These are phyloP conservation scores for Pseudocercospora vitis DNA, from an alignment of 2,329 filamentous ascomycete species.

Conservation along the genomic window DNA sequence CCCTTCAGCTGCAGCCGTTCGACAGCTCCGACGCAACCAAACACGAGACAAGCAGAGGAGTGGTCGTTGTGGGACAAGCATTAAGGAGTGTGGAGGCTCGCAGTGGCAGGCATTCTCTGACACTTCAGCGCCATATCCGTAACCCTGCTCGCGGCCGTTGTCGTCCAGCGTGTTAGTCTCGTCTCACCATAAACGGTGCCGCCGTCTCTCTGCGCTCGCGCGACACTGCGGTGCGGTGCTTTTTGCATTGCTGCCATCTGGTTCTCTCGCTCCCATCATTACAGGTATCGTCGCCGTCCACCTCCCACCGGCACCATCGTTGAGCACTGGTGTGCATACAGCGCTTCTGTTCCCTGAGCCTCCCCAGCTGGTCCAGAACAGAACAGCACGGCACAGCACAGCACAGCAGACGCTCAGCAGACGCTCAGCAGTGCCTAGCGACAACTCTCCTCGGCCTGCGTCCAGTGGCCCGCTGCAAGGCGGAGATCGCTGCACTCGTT, in stretches of 20 bases:
- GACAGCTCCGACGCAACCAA: no score
- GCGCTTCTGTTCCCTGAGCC: neutral
- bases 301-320: neutral
- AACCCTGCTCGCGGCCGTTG: neutral
- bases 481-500: conserved; percentile 17
- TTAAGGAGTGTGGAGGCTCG: neutral
- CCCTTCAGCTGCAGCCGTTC: no score
- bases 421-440: no score
- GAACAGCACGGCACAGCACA: no score
- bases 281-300: neutral
- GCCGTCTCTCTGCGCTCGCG: conserved; percentile 5
- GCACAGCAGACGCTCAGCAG: conserved; percentile 2
- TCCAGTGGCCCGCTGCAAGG: conserved; percentile 16
- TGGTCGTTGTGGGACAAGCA: neutral
- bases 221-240: neutral
- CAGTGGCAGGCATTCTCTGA: neutral
- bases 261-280: neutral
- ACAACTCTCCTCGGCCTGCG: conserved; percentile 10
- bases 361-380: neutral
- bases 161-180: neutral
- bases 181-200: conserved; percentile 5
- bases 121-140: neutral
- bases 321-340: neutral
- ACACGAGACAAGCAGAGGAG: no score
- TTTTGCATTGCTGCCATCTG: neutral